phyloP scores from a whole-genome alignment of 2,329 filamentous ascomycete genomes.

The Purpureocillium takamizusanense region DNA sequence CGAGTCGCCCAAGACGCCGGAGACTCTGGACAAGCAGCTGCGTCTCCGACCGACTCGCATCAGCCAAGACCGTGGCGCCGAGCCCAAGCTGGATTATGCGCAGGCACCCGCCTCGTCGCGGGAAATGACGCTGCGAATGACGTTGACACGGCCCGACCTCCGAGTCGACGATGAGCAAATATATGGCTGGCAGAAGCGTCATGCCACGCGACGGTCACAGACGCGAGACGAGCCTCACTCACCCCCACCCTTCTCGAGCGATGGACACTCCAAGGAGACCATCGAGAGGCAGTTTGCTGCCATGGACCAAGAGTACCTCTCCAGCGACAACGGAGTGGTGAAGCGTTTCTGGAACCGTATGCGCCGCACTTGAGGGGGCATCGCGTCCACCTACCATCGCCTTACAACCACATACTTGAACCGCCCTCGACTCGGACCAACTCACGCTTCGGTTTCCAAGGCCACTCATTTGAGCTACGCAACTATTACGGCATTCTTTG shows the following conservation, averaged over 20 bases:
- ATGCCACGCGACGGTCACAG: slow-evolving; percentile 33
- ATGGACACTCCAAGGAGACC: slow-evolving; percentile 37
- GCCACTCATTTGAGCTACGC: no score
- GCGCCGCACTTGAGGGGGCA: slow-evolving; percentile 29
- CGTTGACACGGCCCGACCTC: slow-evolving; percentile 80
- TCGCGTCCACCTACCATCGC: no score
- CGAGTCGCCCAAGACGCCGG: slow-evolving; percentile 51
- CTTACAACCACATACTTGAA: no score
- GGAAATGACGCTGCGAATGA: slow-evolving; percentile 97
- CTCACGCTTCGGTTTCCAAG: no score
- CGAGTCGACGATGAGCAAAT: slow-evolving; percentile 64
- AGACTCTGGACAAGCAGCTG: slow-evolving; percentile 32
- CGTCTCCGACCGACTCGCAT: slow-evolving; percentile 15
- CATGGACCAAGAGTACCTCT: slow-evolving; percentile 38
- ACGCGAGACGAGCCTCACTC: slow-evolving; percentile 22
- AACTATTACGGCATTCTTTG: slow-evolving; percentile 1
- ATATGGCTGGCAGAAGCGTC: slow-evolving; percentile 54
- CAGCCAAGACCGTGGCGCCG: slow-evolving; percentile 16
- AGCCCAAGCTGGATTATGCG: slow-evolving; percentile 30
- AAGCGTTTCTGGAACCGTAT: slow-evolving; percentile 59
- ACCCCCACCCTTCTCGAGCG: slow-evolving; percentile 19
- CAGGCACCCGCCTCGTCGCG: slow-evolving; percentile 50
- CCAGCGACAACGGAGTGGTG: slow-evolving; percentile 42
- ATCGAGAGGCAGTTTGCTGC: slow-evolving; percentile 45
- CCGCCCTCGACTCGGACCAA: background rate